Evolutionary conservation across 495 filamentous ascomycete genomes (phyloP).

Genomic region (Penicillium taxi): DNA sequence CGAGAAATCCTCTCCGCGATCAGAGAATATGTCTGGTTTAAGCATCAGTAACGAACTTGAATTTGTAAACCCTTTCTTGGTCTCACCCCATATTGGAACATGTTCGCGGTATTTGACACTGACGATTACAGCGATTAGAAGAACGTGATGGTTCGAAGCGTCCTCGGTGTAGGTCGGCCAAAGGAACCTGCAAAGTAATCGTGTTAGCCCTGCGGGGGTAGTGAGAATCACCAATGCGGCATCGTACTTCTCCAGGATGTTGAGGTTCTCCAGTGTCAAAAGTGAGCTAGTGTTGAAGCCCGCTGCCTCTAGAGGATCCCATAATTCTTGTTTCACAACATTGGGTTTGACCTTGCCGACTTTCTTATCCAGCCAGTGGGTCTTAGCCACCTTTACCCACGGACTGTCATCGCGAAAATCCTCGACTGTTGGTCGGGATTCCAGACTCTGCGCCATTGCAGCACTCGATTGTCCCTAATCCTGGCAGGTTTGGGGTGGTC

Average conservation of each 20-base stretch:
- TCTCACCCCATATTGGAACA: constrained; percentile 74
- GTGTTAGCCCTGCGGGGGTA: constrained; percentile 17
- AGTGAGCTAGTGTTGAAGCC: constrained; percentile 69
- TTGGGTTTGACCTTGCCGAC: constrained; percentile 72
- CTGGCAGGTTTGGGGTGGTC: constrained; percentile 21
- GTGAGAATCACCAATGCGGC: not conserved
- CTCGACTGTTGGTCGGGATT: constrained; percentile 51
- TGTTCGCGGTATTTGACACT: constrained; percentile 84
- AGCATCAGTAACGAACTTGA: constrained; percentile 10
- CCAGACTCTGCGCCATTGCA: constrained; percentile 41
- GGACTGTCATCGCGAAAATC: constrained; percentile 71
- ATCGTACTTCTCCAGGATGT: constrained; percentile 75
- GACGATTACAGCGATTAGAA: constrained; percentile 74
- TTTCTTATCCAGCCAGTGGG: constrained; percentile 74
- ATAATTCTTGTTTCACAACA: constrained; percentile 80
- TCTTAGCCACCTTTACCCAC: constrained; percentile 74
- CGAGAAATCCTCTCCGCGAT: constrained; percentile 76
- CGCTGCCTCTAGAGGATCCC: constrained; percentile 79
- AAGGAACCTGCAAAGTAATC: constrained; percentile 54
- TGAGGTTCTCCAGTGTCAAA: constrained; percentile 78
- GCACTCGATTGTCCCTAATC: constrained; percentile 27
- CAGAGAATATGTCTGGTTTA: constrained; percentile 59
- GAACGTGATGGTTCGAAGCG: constrained; percentile 81
- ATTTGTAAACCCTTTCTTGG: not conserved
- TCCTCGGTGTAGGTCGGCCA: constrained; percentile 91